Evolutionary conservation across 805 yeast genomes (phyloP), one percentile per base, ranked within the genome.

Genomic region (Lipomyces yamadae): DNA sequence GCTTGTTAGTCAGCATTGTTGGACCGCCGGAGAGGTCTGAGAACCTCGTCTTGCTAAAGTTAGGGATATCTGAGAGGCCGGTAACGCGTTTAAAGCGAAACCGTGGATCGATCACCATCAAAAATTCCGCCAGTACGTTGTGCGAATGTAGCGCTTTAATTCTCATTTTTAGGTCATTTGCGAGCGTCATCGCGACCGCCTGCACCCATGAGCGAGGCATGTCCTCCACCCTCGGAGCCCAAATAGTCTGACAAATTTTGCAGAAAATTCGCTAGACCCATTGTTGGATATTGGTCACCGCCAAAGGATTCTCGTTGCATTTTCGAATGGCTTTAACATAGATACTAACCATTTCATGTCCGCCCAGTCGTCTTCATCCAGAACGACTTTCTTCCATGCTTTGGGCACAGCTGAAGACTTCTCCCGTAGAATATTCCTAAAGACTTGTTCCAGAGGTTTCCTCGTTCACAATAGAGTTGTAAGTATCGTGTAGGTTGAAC

Each of bases 1-100:
- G 54, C 54, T 32, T 50, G 54, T 50, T 50, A 18, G 54, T 50
- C 54, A 50, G 54, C 54, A 50, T 50, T 50, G 54, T 24, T 50
- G 30, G 54, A 50, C 6, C 54, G 54, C n/a, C 54, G 30, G 54
- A 50, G 54, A 50, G 54, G 32, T 50, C 54, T 18, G 54, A 13
- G 18, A 50, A 50, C 29, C 24, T 50, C 54, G 18, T 13, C 54
- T 50, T 50, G 54, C 18, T 50, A 50, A 50, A 50, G 54, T 29
- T 50, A 4, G 54, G 54, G 5, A 24, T 50, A 29, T 50, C 32
- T 4, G 54, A 50, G 54, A 50, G 32, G 54, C 54, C 29, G 11
- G 32, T 50, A 8, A 13, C 29, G 32, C 29, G 54, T 50, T 50
- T 50, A 29, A 50, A 50, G 32, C 29, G 54, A 50, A 50, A 50